These are phyloP conservation scores for Nemania diffusa DNA, from an alignment of 2,329 filamentous ascomycete species.

Conservation along the genomic window DNA sequence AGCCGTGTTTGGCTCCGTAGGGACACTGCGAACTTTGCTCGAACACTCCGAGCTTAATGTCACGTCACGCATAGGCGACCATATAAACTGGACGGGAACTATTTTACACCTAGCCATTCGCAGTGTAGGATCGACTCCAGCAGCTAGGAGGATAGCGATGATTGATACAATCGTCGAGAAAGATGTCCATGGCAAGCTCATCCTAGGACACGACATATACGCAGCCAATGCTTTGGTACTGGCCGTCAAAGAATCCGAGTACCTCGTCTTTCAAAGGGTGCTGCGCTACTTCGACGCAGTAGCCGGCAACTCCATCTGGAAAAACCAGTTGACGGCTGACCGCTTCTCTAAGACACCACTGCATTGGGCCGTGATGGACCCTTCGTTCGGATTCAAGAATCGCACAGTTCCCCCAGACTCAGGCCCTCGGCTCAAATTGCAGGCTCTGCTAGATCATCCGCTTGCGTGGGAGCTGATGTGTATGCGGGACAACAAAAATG, in stretches of 20 bases:
- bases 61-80: conserved; percentile 16
- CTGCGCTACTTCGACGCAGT: conserved; percentile 20
- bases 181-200: conserved; percentile 20
- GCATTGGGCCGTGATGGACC: conserved; percentile 23
- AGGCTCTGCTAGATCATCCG: conserved; percentile 20
- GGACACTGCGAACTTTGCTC: conserved; percentile 13
- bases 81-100: conserved; percentile 20
- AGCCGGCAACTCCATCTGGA: conserved; percentile 15
- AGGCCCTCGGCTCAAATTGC: conserved; percentile 14
- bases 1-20: conserved; percentile 20
- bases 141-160: conserved; percentile 11
- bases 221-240: conserved; percentile 13
- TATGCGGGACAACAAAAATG: conserved; percentile 19
- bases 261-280: conserved; percentile 18
- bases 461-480: conserved; percentile 20
- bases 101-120: conserved; percentile 24
- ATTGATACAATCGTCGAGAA: conserved; percentile 23
- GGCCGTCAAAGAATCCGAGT: conserved; percentile 17
- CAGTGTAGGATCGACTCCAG: conserved; percentile 7
- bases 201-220: conserved; percentile 15
- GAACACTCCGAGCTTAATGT: conserved; percentile 22
- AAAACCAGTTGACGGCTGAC: conserved; percentile 3
- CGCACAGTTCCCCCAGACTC: conserved; percentile 21
- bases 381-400: conserved; percentile 19
- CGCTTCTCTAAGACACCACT: conserved; percentile 22